A percentile compares a stretch with the other conserved stretches of the same genome.
phyloP scores from a whole-genome alignment of 805 yeast genomes.

The Saturnispora sekii region DNA sequence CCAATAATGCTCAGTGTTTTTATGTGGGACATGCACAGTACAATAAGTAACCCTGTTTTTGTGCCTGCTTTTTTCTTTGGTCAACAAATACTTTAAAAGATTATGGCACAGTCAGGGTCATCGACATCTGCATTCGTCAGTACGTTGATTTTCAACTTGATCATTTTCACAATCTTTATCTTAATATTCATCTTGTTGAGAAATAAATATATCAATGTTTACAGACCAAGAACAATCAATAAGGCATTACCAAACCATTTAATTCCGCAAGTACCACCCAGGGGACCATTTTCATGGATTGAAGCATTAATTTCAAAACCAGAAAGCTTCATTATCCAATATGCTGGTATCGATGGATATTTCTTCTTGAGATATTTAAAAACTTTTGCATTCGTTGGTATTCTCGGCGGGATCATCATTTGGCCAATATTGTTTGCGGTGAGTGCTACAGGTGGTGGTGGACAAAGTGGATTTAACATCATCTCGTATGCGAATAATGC shows the following conservation, averaged over 20 bases:
- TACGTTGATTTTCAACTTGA: conserved; percentile 35
- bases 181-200: conserved; percentile 32
- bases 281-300: conserved; percentile 44
- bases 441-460: conserved; percentile 59
- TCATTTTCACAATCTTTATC: conserved; percentile 33
- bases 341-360: conserved; percentile 68
- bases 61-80: neutral
- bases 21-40: neutral
- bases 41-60: neutral
- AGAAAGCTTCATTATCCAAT: conserved; percentile 54
- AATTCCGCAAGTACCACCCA: conserved; percentile 20
- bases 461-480: conserved; percentile 49
- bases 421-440: conserved; percentile 69
- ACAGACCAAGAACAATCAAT: conserved; percentile 41
- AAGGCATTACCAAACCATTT: conserved; percentile 37
- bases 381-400: conserved; percentile 42
- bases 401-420: conserved; percentile 42
- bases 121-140: conserved; percentile 44
- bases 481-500: conserved; percentile 54
- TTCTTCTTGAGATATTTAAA: conserved; percentile 59
- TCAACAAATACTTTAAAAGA: neutral
- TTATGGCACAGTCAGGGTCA: conserved; percentile 14
- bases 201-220: conserved; percentile 37
- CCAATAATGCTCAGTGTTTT: no score
- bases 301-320: conserved; percentile 42